Percentiles rank a stretch among this genome's conserved stretches.
Evolutionary conservation across 2,329 filamentous ascomycete species (phyloP).

Genomic region (Simplicillium sp.): DNA sequence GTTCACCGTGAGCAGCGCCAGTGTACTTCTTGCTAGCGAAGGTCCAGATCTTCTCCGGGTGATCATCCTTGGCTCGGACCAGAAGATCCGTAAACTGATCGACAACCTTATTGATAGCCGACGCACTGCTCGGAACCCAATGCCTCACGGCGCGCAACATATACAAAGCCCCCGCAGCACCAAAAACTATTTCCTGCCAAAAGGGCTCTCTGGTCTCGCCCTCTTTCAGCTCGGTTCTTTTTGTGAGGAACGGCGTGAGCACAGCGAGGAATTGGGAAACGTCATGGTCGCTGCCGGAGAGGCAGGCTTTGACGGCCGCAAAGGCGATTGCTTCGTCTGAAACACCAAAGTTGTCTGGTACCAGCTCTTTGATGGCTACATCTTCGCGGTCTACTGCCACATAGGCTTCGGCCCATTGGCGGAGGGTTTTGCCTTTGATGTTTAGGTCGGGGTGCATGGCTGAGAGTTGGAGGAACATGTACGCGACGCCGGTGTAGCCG

Average conservation of each 20-base stretch:
- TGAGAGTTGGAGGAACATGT: slow-evolving; percentile 42
- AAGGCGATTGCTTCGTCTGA: slow-evolving; percentile 38
- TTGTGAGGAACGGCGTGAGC: slow-evolving; percentile 11
- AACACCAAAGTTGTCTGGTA: slow-evolving; percentile 33
- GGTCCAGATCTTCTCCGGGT: slow-evolving; percentile 42
- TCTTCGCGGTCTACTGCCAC: slow-evolving; percentile 27
- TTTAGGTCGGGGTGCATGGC: slow-evolving; percentile 29
- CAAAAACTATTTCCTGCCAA: slow-evolving; percentile 55
- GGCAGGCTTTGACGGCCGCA: slow-evolving; percentile 33
- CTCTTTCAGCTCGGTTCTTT: too few relatives aligned
- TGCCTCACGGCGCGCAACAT: slow-evolving; percentile 53
- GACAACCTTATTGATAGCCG: slow-evolving; percentile 38
- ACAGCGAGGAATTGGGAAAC: slow-evolving; percentile 30
- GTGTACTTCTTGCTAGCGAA: slow-evolving; percentile 55
- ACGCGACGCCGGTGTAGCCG: slow-evolving; percentile 46
- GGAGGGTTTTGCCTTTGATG: slow-evolving; percentile 29
- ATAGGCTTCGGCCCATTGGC: slow-evolving; percentile 38
- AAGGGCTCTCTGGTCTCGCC: slow-evolving; percentile 25
- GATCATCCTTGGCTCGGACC: slow-evolving; percentile 44
- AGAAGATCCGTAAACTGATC: slow-evolving; percentile 47
- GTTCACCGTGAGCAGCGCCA: slow-evolving; percentile 57
- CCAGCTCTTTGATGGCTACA: slow-evolving; percentile 15
- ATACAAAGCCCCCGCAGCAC: slow-evolving; percentile 59
- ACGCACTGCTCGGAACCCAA: slow-evolving; percentile 39
- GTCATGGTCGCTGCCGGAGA: slow-evolving; percentile 26